These are phyloP conservation scores for Pichia sp. DNA, from an alignment of 1,139 yeast genomes.

Conservation along the genomic window DNA sequence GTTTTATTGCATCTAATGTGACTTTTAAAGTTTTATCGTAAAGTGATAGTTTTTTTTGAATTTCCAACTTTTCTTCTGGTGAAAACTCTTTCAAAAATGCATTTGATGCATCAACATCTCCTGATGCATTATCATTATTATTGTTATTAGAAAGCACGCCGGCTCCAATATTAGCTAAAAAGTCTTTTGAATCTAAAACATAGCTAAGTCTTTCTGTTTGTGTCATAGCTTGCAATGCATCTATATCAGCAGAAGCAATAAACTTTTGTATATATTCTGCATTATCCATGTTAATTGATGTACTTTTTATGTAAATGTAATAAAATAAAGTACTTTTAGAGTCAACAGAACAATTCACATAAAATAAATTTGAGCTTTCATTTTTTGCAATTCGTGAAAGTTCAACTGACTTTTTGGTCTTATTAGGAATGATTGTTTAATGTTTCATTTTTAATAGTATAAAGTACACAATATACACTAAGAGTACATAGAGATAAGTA, in stretches of 20 bases:
- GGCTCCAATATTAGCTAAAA: slow-evolving; percentile 11
- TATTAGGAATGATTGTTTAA: too few species aligned
- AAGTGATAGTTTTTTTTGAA: slow-evolving; percentile 16
- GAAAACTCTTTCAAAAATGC: slow-evolving; percentile 4
- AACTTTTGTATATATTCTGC: slow-evolving; percentile 10
- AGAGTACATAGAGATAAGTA: neutral
- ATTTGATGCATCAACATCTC: neutral
- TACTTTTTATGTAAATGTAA: too few species aligned
- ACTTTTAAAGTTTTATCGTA: slow-evolving; percentile 28
- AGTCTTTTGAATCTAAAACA: slow-evolving; percentile 15
- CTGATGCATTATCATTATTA: neutral
- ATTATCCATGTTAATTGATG: neutral
- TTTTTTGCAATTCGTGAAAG: neutral
- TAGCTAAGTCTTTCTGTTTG: slow-evolving; percentile 17
- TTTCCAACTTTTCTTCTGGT: slow-evolving; percentile 10
- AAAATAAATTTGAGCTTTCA: neutral
- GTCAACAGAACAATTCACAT: neutral
- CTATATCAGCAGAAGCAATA: slow-evolving; percentile 8
- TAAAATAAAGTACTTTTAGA: neutral
- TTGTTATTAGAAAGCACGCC: neutral
- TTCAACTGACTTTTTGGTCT: neutral
- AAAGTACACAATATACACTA: neutral
- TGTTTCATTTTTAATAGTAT: neutral
- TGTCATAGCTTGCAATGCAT: slow-evolving; percentile 15
- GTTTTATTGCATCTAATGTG: slow-evolving; percentile 28